phyloP scores from a whole-genome alignment of 2,329 filamentous ascomycete species.

The Cytospora mali region DNA sequence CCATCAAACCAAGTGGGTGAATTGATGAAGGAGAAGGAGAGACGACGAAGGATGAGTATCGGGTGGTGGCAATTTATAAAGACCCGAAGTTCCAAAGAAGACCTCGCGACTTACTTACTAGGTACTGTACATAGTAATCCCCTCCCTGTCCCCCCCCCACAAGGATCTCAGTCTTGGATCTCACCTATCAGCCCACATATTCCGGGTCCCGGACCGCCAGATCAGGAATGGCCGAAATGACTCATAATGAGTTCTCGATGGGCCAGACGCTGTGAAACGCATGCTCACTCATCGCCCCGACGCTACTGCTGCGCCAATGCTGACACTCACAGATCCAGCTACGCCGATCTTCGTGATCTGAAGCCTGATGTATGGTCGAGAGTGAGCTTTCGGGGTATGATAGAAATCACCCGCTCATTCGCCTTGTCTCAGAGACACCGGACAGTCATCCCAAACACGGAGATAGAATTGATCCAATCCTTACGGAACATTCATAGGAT shows the following conservation, averaged over 20 bases:
- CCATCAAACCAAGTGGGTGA: conserved; percentile 17
- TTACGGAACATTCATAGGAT: no score
- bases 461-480: not conserved
- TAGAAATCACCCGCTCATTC: not conserved
- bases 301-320: not conserved
- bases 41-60: not conserved
- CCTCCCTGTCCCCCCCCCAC: not conserved
- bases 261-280: conserved; percentile 8
- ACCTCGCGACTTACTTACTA: no score
- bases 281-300: not conserved
- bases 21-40: not conserved
- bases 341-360: not conserved
- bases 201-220: not conserved
- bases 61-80: conserved; percentile 13
- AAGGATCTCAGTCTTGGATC: conserved; percentile 1
- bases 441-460: no score
- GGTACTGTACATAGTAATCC: no score
- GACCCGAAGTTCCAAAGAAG: not conserved
- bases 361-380: not conserved
- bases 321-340: not conserved
- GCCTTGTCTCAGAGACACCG: not conserved
- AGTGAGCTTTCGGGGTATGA: not conserved
- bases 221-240: conserved; percentile 21
- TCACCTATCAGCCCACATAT: not conserved
- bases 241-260: conserved; percentile 19